phyloP scores from a whole-genome alignment of 805 yeast species.

The Saturnispora bothae region DNA sequence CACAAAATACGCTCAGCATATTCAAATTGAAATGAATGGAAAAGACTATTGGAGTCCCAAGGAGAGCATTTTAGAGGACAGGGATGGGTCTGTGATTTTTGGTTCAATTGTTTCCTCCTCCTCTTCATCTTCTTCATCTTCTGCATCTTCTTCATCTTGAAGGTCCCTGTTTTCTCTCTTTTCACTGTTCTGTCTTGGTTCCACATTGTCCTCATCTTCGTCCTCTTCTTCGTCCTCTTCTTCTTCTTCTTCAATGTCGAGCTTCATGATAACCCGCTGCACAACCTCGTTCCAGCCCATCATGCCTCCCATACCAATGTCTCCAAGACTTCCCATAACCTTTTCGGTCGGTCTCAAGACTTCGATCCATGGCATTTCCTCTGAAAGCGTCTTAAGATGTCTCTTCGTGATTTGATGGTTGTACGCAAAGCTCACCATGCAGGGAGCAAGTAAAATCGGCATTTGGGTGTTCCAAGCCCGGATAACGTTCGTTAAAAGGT shows the following conservation, averaged over 20 bases:
- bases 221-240: constrained; percentile 46
- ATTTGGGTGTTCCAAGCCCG: constrained; percentile 53
- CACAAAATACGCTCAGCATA: constrained; percentile 8
- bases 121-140: too few species aligned
- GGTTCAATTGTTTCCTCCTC: too few species aligned
- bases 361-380: constrained; percentile 56
- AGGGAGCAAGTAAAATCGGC: constrained; percentile 48
- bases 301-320: constrained; percentile 61
- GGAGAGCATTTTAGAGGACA: too few species aligned
- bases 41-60: too few species aligned
- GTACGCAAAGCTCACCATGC: constrained; percentile 53
- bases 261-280: constrained; percentile 39
- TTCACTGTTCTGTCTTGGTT: constrained; percentile 16
- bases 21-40: too few species aligned
- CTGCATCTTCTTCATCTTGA: too few species aligned
- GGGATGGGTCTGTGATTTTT: too few species aligned
- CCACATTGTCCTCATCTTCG: constrained; percentile 26
- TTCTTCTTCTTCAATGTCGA: constrained; percentile 38
- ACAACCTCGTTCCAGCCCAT: constrained; percentile 59
- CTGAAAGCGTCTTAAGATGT: constrained; percentile 42
- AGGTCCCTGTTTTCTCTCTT: too few species aligned
- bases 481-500: constrained; percentile 45
- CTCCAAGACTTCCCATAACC: constrained; percentile 44
- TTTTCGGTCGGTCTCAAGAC: constrained; percentile 50
- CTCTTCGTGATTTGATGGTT: constrained; percentile 45